These are phyloP conservation scores for Lepidium campestre DNA, from an alignment of 441 rosid genomes.

Conservation along the genomic window DNA sequence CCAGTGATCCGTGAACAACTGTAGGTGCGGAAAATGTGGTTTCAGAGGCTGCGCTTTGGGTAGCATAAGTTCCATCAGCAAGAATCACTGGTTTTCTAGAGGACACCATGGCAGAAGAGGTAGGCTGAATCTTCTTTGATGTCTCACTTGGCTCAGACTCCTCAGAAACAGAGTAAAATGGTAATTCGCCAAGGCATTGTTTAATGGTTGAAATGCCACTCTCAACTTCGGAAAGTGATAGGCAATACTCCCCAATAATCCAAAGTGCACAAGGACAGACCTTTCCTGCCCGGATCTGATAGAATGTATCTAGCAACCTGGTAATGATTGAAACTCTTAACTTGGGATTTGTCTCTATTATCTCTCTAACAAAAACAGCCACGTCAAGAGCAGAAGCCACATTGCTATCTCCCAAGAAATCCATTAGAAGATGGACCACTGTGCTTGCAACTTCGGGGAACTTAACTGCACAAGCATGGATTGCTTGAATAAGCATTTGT, in stretches of 20 bases:
- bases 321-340: slow-evolving; percentile 76
- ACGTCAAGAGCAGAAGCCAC: slow-evolving; percentile 87
- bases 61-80: slow-evolving; percentile 87
- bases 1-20: slow-evolving; percentile 63
- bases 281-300: slow-evolving; percentile 80
- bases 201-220: slow-evolving; percentile 70
- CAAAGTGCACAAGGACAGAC: slow-evolving; percentile 87
- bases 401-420: slow-evolving; percentile 83
- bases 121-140: slow-evolving; percentile 49
- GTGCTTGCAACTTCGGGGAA: slow-evolving; percentile 94
- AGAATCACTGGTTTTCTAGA: slow-evolving; percentile 82
- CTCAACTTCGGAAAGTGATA: slow-evolving; percentile 81
- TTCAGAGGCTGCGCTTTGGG: slow-evolving; percentile 88
- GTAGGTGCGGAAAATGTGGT: slow-evolving; percentile 74
- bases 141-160: slow-evolving; percentile 50
- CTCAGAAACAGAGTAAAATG: slow-evolving; percentile 61
- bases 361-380: slow-evolving; percentile 69
- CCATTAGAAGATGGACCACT: slow-evolving; percentile 85
- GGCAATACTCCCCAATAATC: slow-evolving; percentile 87
- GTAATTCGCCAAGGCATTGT: slow-evolving; percentile 85
- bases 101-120: slow-evolving; percentile 51
- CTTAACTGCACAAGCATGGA: slow-evolving; percentile 81
- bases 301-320: slow-evolving; percentile 73
- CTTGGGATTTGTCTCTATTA: slow-evolving; percentile 76
- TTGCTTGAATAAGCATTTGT: slow-evolving; percentile 92